Conservation (phyloP, 164 flowering plant genomes). For the Nymphaea thermarum region DNA sequence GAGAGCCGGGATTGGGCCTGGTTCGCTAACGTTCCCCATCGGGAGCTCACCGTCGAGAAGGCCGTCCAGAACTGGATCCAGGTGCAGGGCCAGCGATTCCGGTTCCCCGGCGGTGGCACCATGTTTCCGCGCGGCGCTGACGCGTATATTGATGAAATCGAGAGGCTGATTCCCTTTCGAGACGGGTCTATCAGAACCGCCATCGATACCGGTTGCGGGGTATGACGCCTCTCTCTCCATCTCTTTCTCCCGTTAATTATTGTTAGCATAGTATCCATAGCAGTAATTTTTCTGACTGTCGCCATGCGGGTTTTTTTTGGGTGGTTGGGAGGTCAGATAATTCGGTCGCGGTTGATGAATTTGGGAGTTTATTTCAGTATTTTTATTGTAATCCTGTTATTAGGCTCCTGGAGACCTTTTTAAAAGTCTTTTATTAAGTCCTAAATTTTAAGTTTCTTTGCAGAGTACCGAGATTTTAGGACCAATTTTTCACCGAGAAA, state of each 20-base stretch:
- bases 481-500: background rate
- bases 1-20: constrained; percentile 61
- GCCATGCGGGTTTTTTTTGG: background rate
- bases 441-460: background rate
- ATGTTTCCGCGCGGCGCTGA: constrained; percentile 87
- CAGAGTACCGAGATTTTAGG: background rate
- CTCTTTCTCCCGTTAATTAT: background rate
- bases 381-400: too few relatives aligned
- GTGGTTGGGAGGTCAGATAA: background rate
- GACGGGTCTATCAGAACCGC: constrained; percentile 83
- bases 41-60: constrained; percentile 66
- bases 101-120: constrained; percentile 96
- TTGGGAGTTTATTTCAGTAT: too few relatives aligned
- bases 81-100: constrained; percentile 53
- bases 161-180: constrained; percentile 44
- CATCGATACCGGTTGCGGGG: constrained; percentile 98
- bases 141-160: constrained; percentile 78
- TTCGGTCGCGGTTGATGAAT: too few relatives aligned
- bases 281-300: background rate
- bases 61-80: constrained; percentile 87
- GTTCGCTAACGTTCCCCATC: constrained; percentile 87
- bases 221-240: constrained; percentile 17
- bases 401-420: too few relatives aligned
- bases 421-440: too few relatives aligned
- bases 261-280: too few relatives aligned